phyloP scores from a whole-genome alignment of 371 early-diverging fungal genomes.

The Actinomortierella wolfii region DNA sequence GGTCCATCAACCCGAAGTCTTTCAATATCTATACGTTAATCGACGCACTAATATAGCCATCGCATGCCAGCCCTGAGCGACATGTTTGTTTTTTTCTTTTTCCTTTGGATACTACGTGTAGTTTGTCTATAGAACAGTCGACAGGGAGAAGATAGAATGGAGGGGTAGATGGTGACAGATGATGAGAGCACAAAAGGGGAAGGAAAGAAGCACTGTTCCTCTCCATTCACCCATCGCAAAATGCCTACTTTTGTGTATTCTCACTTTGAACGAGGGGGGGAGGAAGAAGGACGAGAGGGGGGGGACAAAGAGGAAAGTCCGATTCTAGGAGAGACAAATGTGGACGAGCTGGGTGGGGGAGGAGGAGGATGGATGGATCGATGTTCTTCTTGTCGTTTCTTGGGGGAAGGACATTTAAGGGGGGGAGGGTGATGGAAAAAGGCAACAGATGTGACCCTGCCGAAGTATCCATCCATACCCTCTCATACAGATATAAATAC shows the following conservation, averaged over 20 bases:
- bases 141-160: neutral
- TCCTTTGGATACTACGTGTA: conserved; percentile 4
- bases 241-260: conserved; percentile 4
- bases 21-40: conserved; percentile 28
- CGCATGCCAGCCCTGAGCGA: too few species aligned
- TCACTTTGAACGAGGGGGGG: neutral
- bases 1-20: conserved; percentile 27
- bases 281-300: neutral
- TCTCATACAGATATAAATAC: too few species aligned
- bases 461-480: too few species aligned
- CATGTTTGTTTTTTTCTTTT: neutral
- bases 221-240: conserved; percentile 1
- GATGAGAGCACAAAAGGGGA: neutral
- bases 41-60: too few species aligned
- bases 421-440: neutral
- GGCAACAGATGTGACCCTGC: too few species aligned
- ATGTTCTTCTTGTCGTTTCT: neutral
- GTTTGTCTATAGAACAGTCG: neutral
- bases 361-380: neutral
- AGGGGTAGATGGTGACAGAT: neutral
- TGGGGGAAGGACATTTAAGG: neutral
- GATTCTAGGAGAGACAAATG: neutral
- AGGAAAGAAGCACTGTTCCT: neutral
- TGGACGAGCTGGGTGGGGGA: too few species aligned
- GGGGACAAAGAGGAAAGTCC: neutral